phyloP scores from a whole-genome alignment of 768 basidiomycete genomes.

The Podaxis carcinomalis region DNA sequence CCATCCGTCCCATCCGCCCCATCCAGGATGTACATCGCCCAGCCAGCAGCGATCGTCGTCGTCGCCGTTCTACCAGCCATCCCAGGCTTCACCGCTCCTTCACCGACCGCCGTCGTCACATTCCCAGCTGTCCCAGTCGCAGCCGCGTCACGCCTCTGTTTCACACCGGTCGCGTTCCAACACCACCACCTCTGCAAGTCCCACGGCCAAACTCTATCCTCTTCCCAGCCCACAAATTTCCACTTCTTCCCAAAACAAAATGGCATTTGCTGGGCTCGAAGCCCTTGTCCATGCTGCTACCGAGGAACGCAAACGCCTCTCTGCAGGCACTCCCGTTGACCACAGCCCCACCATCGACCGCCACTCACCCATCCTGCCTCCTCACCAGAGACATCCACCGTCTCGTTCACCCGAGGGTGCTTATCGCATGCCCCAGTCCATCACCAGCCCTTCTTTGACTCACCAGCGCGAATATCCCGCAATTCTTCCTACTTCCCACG shows the following conservation, averaged over 20 bases:
- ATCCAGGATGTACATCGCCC: constrained; percentile 3
- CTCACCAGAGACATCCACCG: background rate
- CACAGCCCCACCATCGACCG: background rate
- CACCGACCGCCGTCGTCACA: constrained; percentile 13
- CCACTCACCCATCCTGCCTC: constrained; percentile 9
- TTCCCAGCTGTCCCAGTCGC: constrained; percentile 6
- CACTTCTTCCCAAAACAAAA: constrained; percentile 17
- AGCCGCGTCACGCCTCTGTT: constrained; percentile 12
- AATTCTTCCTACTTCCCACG: constrained; percentile 6
- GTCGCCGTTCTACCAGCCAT: constrained; percentile 12
- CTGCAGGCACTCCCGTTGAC: constrained; percentile 18
- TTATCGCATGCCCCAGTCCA: constrained; percentile 6
- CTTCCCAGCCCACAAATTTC: constrained; percentile 17
- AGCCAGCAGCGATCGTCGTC: constrained; percentile 11
- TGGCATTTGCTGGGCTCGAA: constrained; percentile 39
- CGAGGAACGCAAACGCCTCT: constrained; percentile 56
- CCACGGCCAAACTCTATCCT: constrained; percentile 8
- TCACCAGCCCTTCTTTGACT: constrained; percentile 1
- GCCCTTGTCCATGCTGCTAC: constrained; percentile 71
- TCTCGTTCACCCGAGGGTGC: constrained; percentile 10
- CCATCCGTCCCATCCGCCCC: constrained; percentile 1
- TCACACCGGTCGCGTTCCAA: constrained; percentile 14
- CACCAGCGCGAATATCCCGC: background rate
- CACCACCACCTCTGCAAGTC: constrained; percentile 11
- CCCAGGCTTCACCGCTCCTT: constrained; percentile 13